A percentile compares a stretch with the other conserved stretches of the same genome.
These are phyloP conservation scores for Monosporascus sp. DNA, from an alignment of 2,329 filamentous ascomycete genomes.

Conservation along the genomic window DNA sequence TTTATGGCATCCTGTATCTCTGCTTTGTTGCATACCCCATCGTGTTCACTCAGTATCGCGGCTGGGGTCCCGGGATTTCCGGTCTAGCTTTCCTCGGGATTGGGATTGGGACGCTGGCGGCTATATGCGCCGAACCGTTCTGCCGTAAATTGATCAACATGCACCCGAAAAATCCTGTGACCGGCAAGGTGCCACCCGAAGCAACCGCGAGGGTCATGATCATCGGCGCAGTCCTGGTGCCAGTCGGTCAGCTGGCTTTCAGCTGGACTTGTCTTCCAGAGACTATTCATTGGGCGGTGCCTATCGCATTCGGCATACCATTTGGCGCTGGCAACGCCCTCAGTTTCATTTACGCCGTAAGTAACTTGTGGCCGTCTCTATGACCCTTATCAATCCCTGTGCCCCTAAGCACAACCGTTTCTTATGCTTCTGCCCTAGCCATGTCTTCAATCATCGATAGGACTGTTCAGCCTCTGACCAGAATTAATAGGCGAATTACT, in stretches of 20 bases:
- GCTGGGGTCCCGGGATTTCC: slow-evolving; percentile 68
- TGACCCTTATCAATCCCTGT: too few relatives aligned
- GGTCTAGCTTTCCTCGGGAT: slow-evolving; percentile 75
- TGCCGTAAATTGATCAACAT: slow-evolving; percentile 72
- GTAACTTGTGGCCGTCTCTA: background rate
- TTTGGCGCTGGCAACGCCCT: slow-evolving; percentile 73
- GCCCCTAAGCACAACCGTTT: too few relatives aligned
- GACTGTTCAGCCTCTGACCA: background rate
- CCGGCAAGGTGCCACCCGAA: slow-evolving; percentile 69
- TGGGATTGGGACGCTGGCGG: slow-evolving; percentile 57
- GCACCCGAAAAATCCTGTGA: slow-evolving; percentile 69
- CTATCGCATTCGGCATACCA: slow-evolving; percentile 71
- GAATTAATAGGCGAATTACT: slow-evolving; percentile 56
- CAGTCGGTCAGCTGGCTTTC: slow-evolving; percentile 78
- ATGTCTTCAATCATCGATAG: too few relatives aligned
- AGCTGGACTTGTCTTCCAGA: slow-evolving; percentile 78
- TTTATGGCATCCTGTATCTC: slow-evolving; percentile 83
- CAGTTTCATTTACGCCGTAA: slow-evolving; percentile 71
- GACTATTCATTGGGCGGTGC: slow-evolving; percentile 75
- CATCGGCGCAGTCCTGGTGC: slow-evolving; percentile 67
- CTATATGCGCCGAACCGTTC: slow-evolving; percentile 62
- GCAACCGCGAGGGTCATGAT: slow-evolving; percentile 76
- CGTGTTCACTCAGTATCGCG: slow-evolving; percentile 68
- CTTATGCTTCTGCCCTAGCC: too few relatives aligned
- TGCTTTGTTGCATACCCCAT: slow-evolving; percentile 90